These are phyloP conservation scores for Diversispora epigaea DNA, from an alignment of 192 early-diverging fungal genomes.

Conservation along the genomic window DNA sequence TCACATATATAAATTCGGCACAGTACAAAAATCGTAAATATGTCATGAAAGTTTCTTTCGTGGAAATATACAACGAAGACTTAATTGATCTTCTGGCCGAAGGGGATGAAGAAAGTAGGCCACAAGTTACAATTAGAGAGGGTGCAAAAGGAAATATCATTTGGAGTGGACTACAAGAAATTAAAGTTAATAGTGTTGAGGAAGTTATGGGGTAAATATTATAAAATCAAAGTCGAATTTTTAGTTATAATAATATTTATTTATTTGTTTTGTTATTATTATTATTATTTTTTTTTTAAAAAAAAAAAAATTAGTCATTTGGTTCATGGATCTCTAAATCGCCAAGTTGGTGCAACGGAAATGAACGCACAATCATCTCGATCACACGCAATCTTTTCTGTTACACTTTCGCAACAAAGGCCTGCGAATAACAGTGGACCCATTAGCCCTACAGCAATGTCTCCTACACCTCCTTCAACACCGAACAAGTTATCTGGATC, in stretches of 20 bases:
- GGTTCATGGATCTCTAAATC: conserved; percentile 67
- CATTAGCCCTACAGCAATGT: conserved; percentile 30
- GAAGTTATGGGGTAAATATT: conserved; percentile 67
- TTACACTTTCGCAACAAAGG: conserved; percentile 80
- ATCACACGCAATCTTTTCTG: conserved; percentile 96
- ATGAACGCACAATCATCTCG: conserved; percentile 97
- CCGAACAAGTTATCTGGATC: conserved; percentile 5
- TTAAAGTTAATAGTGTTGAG: conserved; percentile 63
- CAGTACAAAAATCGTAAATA: conserved; percentile 40
- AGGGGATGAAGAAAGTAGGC: conserved; percentile 54
- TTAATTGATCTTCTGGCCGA: conserved; percentile 85
- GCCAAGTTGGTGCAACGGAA: conserved; percentile 94
- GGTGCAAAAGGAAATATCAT: conserved; percentile 87
- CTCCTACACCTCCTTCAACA: conserved; percentile 22
- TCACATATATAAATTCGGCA: conserved; percentile 43
- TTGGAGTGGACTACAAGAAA: conserved; percentile 82
- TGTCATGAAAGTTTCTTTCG: conserved; percentile 79
- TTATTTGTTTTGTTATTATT: no score
- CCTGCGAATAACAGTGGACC: conserved; percentile 32
- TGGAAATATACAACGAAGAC: conserved; percentile 98
- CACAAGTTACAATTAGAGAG: conserved; percentile 73
- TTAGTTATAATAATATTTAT: neutral
- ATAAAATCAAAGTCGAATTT: conserved; percentile 10
- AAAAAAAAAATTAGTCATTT: conserved; percentile 47
- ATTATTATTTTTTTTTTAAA: neutral